Evolutionary conservation across 1,139 yeast species (phyloP), one percentile per base, ranked within the genome.

Genomic region (Citeromyces hawaiiensis): DNA sequence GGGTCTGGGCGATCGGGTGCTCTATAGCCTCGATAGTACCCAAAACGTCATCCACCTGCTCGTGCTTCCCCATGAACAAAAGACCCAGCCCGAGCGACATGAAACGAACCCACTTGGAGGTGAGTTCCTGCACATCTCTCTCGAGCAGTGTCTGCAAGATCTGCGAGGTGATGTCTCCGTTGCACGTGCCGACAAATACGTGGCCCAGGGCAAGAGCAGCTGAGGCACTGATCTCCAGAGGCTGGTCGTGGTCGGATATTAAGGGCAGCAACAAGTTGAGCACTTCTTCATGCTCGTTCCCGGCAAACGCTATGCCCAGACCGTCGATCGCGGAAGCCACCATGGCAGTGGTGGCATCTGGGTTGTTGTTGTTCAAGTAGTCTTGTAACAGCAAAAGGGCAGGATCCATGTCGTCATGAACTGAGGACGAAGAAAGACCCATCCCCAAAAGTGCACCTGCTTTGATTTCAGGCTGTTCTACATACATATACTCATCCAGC

Each of bases 371-470:
- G 16, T 32, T 38, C 35, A 88, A 80, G 52, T 83, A 85, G 47
- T 91, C 98, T 56, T 81, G 88, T 45, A 85, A 66, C 48, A 91
- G 64, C 19, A 94, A 80, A 47, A 85, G 68, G 4, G 96, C 94
- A 4, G 97, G 94, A 50, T 88, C 97, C 38, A 87, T 86, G 45
- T 91, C 98, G 56, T 91, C 96, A 57, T 86, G 96, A 42, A 93
- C 93, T 59, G 94, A 94, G 27, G 94, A 72, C 33, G 94, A 85
- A n/a, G 86, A 82, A 39, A 93, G 71, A 60, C 98, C 98, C 59
- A 87, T 86, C 59, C 97, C 99, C 48, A 93, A 70, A 45, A 91
- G 68, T 4, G 98, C 96, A 61, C 99, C 99, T 10, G 97, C 96
- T 61, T 86, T 86, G 48, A 88, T 77, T 53, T 86, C 91, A 44